These are phyloP conservation scores for Breynia disticha DNA, from an alignment of 441 rosid genomes.

Conservation along the genomic window DNA sequence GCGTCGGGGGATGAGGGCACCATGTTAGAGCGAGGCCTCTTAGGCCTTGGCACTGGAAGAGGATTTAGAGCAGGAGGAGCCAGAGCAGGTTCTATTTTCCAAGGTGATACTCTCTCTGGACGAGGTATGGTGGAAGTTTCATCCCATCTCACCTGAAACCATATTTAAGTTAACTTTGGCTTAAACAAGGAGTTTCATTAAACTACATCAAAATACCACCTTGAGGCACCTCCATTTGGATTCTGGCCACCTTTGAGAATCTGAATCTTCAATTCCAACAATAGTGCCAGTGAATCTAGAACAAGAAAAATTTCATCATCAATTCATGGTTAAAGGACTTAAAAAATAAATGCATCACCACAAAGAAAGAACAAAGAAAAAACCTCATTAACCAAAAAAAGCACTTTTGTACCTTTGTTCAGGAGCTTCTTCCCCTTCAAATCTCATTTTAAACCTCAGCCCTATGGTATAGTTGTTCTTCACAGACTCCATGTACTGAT, in stretches of 20 bases:
- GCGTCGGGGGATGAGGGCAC: conserved; percentile 61
- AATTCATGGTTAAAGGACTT: background rate
- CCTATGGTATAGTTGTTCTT: conserved; percentile 79
- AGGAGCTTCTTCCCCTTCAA: conserved; percentile 99
- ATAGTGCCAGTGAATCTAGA: conserved; percentile 89
- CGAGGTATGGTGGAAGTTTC: conserved; percentile 71
- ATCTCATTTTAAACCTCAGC: conserved; percentile 96
- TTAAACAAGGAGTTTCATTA: no score
- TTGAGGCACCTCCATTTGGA: conserved; percentile 96
- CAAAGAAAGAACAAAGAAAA: background rate
- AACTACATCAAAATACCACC: conserved; percentile 28
- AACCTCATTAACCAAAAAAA: background rate
- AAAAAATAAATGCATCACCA: background rate
- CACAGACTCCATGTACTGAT: conserved; percentile 70
- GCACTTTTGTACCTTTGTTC: conserved; percentile 62
- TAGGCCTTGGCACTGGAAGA: conserved; percentile 68
- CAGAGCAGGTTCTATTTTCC: conserved; percentile 92
- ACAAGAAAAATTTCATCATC: conserved; percentile 1
- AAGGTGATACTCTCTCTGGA: conserved; percentile 93
- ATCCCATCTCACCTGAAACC: conserved; percentile 82
- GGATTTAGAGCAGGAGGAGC: conserved; percentile 81
- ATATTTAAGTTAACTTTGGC: no score
- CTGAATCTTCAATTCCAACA: conserved; percentile 79
- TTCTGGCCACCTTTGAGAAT: conserved; percentile 61
- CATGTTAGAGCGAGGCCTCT: conserved; percentile 63